These are phyloP conservation scores for Scopulariopsis brevicaulis DNA, from an alignment of 2,329 filamentous ascomycete genomes.

Conservation along the genomic window DNA sequence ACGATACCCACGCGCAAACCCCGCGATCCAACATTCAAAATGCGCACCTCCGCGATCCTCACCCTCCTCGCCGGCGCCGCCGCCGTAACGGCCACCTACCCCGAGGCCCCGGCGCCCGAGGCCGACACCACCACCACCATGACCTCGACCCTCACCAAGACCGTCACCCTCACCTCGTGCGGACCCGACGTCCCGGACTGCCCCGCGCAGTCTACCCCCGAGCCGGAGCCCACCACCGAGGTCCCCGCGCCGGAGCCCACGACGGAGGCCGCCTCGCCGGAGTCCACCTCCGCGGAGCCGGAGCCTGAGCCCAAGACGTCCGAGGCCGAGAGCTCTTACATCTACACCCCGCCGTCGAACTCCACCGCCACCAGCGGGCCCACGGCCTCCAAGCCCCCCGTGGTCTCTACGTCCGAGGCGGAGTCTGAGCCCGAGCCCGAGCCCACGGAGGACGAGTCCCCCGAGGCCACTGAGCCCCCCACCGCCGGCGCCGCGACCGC, in stretches of 20 bases:
- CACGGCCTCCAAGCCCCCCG: slow-evolving; percentile 3
- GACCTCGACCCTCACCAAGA: slow-evolving; percentile 8
- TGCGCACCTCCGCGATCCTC: slow-evolving; percentile 8
- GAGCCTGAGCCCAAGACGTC: slow-evolving; percentile 1
- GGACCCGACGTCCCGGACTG: slow-evolving; percentile 8
- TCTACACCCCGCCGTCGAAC: slow-evolving; percentile 5
- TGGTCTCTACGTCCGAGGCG: no score
- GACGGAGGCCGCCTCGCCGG: not conserved
- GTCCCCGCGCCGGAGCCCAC: slow-evolving; percentile 2
- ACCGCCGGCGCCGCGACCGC: not conserved
- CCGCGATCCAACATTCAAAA: slow-evolving; percentile 3
- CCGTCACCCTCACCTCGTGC: slow-evolving; percentile 9
- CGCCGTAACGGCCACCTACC: slow-evolving; percentile 2
- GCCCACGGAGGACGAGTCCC: not conserved
- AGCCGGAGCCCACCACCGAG: slow-evolving; percentile 5
- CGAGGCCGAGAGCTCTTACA: not conserved
- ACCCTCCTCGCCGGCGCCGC: slow-evolving; percentile 3
- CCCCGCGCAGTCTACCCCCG: slow-evolving; percentile 2
- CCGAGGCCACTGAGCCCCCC: not conserved
- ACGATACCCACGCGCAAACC: not conserved
- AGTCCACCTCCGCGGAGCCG: not conserved
- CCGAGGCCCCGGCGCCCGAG: not conserved
- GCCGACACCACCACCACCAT: slow-evolving; percentile 5
- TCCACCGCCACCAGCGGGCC: slow-evolving; percentile 3
- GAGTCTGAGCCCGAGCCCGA: not conserved